Evolutionary conservation across 1,284 basidiomycete genomes (phyloP), one percentile per base, ranked within the genome.

Genomic region (Porodaedalea pini): DNA sequence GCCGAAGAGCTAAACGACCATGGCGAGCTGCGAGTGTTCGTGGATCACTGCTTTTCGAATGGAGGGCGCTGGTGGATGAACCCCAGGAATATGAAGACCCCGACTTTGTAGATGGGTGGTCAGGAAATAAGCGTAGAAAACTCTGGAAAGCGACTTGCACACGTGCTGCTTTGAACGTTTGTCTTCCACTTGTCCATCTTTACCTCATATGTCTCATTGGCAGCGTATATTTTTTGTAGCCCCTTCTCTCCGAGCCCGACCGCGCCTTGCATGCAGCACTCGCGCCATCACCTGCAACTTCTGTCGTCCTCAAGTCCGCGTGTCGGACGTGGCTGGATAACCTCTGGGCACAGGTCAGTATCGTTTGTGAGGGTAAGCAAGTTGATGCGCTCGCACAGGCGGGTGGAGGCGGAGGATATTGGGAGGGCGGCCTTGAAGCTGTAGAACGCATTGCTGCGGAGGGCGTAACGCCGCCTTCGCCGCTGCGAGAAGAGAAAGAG

Each of bases 321-420:
- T 95, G 93, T 67, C 75, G 86, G 34, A 89, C 87, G 25, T 99
- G 95, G 94, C 90, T 95, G 68, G 96, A 99, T 67, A 85, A 94
- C 63, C 78, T 98, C 0, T 99, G 96, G 97, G 92, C 92, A 1
- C 87, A 93, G 63, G 78, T 96, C 57, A 88, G 88, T 65, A 79
- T 94, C 45, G 77, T 93, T 31, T 89, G 93, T 63, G 94, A 98
- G 70, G 85, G 91, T 61, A 85, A 86, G 58, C 79, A 90, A 64
- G 34, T 49, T 13, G 54, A 48, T 39, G 54, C 6, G 17, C 19
- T 45, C 15, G 23, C 34, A 15, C 15, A 27, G 10, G 40, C 50
- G 6, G 40, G 39, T 23, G 50, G 57, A 21, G 54, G 57, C 10
- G 57, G 51, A 7, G 57, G 57, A 32, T 58, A 45, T 29, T 58